A percentile compares a stretch with the other conserved stretches of the same genome.
These are phyloP conservation scores for Endocalyx cinctus DNA, from an alignment of 2,329 filamentous ascomycete species.

Conservation along the genomic window DNA sequence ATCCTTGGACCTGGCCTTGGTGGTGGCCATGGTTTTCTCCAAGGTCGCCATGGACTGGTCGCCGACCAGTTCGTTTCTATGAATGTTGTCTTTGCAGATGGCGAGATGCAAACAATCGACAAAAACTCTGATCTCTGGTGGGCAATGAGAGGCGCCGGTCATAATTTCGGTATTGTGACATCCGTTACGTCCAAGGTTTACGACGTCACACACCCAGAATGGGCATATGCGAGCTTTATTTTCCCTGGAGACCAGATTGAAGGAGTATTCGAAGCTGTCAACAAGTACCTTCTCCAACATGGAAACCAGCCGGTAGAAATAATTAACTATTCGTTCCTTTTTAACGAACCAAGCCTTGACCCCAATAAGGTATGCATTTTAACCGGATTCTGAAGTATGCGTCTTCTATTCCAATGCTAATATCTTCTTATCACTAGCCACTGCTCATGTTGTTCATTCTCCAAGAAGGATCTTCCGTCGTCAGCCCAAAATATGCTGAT, in stretches of 20 bases:
- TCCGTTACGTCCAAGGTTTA: conserved; percentile 44
- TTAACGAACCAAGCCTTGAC: conserved; percentile 9
- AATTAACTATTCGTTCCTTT: conserved; percentile 10
- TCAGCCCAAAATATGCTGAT: conserved; percentile 10
- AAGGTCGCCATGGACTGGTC: conserved; percentile 49
- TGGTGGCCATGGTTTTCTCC: conserved; percentile 52
- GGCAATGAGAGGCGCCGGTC: conserved; percentile 53
- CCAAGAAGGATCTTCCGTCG: conserved; percentile 11
- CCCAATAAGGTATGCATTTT: conserved; percentile 9
- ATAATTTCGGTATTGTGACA: conserved; percentile 57
- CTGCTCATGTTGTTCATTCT: conserved; percentile 14
- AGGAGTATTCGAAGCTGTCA: conserved; percentile 40
- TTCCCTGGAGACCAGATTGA: conserved; percentile 47
- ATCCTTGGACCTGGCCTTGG: conserved; percentile 48
- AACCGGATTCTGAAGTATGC: no score
- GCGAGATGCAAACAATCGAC: conserved; percentile 34
- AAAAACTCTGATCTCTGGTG: conserved; percentile 49
- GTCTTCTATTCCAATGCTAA: not conserved
- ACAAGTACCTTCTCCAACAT: conserved; percentile 38
- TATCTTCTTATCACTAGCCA: conserved; percentile 7
- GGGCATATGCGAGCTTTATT: conserved; percentile 38
- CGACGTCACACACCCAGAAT: conserved; percentile 34
- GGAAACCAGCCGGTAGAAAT: conserved; percentile 19
- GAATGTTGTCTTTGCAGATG: conserved; percentile 48
- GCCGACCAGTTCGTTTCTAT: conserved; percentile 49